Evolutionary conservation across 225 moss, liverwort and hornwort species (phyloP).

Genomic region (Ulota crispa): DNA sequence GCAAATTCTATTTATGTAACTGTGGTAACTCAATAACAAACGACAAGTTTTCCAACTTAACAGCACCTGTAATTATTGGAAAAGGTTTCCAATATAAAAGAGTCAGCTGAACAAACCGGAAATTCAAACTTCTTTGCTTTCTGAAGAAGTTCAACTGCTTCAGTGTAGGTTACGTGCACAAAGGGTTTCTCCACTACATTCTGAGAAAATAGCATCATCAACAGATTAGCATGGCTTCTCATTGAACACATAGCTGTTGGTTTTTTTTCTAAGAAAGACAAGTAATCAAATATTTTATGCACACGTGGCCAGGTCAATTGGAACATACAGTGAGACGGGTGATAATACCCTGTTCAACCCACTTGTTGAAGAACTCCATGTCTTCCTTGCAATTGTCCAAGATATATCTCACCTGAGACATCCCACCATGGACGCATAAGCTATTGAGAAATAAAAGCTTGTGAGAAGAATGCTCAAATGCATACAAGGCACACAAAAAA

Average conservation of each 20-base stretch:
- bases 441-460: background rate
- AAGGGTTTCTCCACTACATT: slow-evolving; percentile 90
- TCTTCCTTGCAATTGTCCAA: slow-evolving; percentile 93
- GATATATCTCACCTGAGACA: slow-evolving; percentile 72
- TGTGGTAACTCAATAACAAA: background rate
- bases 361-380: slow-evolving; percentile 91
- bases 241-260: background rate
- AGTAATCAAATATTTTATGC: background rate
- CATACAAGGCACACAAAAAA: background rate
- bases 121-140: slow-evolving; percentile 84
- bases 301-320: background rate
- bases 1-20: too few relatives aligned
- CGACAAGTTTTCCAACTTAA: background rate
- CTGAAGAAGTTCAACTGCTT: slow-evolving; percentile 78
- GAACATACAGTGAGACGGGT: slow-evolving; percentile 71
- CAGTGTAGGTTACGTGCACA: slow-evolving; percentile 82
- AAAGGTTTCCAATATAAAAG: background rate
- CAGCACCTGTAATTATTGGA: background rate
- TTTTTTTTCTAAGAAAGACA: background rate
- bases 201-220: slow-evolving; percentile 35
- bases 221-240: slow-evolving; percentile 1
- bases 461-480: background rate
- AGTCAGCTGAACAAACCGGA: slow-evolving; percentile 54
- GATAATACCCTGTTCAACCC: slow-evolving; percentile 92
- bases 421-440: slow-evolving; percentile 1